Evolutionary conservation across 2,329 filamentous ascomycete species (phyloP).

Genomic region (Trichothecium roseum): DNA sequence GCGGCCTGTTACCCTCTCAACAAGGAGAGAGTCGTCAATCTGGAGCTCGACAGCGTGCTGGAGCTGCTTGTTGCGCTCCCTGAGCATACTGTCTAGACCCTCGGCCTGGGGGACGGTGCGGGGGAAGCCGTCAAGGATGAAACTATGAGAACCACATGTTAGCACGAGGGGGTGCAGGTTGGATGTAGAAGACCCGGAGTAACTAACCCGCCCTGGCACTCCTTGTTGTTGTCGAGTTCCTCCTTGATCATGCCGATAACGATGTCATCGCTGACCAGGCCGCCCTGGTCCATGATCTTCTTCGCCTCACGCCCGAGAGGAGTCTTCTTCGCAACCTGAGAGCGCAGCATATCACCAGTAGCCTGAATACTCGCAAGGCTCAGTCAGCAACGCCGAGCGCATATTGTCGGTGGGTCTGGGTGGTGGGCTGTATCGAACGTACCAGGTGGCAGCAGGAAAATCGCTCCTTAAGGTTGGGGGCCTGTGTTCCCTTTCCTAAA

Average conservation of each 20-base stretch:
- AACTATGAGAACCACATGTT: conserved; percentile 42
- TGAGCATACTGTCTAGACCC: conserved; percentile 87
- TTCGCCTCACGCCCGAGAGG: conserved; percentile 89
- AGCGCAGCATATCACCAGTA: conserved; percentile 97
- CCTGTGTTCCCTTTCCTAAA: conserved; percentile 89
- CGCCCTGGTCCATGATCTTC: conserved; percentile 99
- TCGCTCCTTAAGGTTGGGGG: conserved; percentile 95
- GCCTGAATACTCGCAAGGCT: conserved; percentile 44
- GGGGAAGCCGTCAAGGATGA: conserved; percentile 98
- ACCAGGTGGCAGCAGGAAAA: conserved; percentile 96
- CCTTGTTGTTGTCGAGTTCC: conserved; percentile 85
- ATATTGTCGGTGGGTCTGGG: neutral
- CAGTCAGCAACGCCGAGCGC: neutral
- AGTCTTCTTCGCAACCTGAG: conserved; percentile 97
- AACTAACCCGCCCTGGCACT: conserved; percentile 87
- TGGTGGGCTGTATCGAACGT: conserved; percentile 25
- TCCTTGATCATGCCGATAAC: conserved; percentile 99
- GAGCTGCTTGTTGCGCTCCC: conserved; percentile 66
- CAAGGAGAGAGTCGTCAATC: conserved; percentile 89
- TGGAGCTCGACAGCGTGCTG: conserved; percentile 94
- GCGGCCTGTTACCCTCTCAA: conserved; percentile 92
- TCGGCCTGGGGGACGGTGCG: conserved; percentile 93
- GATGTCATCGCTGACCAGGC: conserved; percentile 96
- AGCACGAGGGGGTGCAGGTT: conserved; percentile 1
- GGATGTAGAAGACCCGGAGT: conserved; percentile 8